Conservation (phyloP, 352 stramenopile genomes). For the Phytophthora quininea region DNA sequence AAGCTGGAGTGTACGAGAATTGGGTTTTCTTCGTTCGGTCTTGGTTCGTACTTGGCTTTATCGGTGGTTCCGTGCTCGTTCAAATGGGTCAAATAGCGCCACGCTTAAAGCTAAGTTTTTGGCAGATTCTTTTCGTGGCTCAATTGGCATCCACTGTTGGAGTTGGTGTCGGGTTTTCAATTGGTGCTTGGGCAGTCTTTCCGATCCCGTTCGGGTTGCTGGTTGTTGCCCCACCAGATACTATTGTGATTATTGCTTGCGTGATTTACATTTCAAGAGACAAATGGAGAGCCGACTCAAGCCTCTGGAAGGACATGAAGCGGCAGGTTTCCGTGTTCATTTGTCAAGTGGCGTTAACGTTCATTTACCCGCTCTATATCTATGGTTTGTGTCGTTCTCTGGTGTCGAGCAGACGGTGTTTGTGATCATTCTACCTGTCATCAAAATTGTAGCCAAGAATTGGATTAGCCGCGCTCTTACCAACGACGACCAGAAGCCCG, state of each 20-base stretch:
- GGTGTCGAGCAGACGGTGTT: constrained; percentile 12
- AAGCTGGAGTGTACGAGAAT: constrained; percentile 6
- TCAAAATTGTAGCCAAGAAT: constrained; percentile 34
- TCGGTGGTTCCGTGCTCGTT: constrained; percentile 6
- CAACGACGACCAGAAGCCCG: constrained; percentile 26
- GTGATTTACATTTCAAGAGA: constrained; percentile 7
- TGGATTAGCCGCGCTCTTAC: constrained; percentile 13
- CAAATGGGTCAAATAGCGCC: constrained; percentile 13
- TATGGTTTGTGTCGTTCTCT: constrained; percentile 6
- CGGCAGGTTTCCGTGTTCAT: constrained; percentile 11
- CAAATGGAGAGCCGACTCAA: neutral
- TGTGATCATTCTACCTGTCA: constrained; percentile 16
- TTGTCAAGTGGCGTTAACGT: constrained; percentile 17
- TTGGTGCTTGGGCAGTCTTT: constrained; percentile 21
- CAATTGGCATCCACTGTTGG: constrained; percentile 1
- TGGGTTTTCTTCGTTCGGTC: constrained; percentile 6
- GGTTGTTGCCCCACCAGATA: constrained; percentile 7
- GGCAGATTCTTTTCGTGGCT: constrained; percentile 14
- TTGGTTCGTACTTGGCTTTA: constrained; percentile 2
- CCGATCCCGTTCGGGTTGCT: constrained; percentile 41
- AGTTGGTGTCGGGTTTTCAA: constrained; percentile 10
- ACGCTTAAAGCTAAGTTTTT: constrained; percentile 7
- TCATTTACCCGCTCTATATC: constrained; percentile 32
- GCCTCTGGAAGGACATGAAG: constrained; percentile 2
- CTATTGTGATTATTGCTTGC: neutral